Conservation (phyloP, 306 rosid genomes). For the Acmispon strigosus region DNA sequence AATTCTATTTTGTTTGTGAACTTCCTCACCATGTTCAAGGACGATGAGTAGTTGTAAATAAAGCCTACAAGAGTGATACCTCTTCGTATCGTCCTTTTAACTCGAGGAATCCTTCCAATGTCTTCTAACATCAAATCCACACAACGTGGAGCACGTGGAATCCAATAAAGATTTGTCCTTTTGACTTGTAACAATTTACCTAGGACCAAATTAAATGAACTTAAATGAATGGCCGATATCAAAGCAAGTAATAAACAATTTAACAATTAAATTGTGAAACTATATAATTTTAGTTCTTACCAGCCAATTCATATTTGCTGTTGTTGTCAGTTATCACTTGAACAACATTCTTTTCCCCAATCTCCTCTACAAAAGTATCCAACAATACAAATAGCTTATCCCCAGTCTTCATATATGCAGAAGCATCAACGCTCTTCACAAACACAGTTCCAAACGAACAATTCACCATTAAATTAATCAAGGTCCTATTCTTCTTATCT, state of each 20-base stretch:
- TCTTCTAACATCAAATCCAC: not conserved
- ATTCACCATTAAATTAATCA: not conserved
- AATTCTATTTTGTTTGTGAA: not conserved
- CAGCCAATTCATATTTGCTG: not conserved
- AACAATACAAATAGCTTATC: not conserved
- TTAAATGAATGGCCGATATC: too few species aligned
- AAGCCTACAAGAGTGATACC: not conserved
- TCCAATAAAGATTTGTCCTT: not conserved
- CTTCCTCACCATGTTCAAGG: not conserved
- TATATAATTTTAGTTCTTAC: not conserved
- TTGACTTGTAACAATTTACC: not conserved
- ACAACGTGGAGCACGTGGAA: not conserved
- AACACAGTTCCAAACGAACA: not conserved
- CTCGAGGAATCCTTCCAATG: not conserved
- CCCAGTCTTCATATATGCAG: not conserved
- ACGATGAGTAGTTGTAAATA: not conserved
- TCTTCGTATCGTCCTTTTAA: not conserved
- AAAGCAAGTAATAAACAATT: too few species aligned
- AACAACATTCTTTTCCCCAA: too few species aligned
- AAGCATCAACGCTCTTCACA: not conserved
- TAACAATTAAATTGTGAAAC: not conserved
- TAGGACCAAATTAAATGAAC: not conserved
- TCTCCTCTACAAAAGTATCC: not conserved
- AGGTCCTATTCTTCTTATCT: not conserved
- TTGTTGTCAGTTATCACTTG: not conserved